Percentiles rank a stretch among this genome's conserved stretches.
Conservation (phyloP, 2,329 filamentous ascomycete species). For the Cladosporium oxysporum region DNA sequence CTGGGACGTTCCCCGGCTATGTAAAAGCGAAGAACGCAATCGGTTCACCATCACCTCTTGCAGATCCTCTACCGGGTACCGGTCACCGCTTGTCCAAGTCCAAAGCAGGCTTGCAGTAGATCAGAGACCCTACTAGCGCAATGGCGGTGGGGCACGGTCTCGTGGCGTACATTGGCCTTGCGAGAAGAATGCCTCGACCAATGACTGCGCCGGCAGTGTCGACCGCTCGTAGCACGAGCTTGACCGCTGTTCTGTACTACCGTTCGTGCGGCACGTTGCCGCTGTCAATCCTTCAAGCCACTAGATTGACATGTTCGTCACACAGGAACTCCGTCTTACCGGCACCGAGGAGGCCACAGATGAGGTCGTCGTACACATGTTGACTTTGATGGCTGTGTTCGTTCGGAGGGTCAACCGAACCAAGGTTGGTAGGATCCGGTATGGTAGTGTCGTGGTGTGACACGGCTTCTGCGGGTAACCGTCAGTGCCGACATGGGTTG, state of each 20-base stretch:
- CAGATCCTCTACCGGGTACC: constrained; percentile 16
- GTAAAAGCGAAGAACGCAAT: background rate
- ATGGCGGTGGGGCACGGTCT: constrained; percentile 1
- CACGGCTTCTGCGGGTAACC: constrained; percentile 5
- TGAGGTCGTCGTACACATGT: constrained; percentile 1
- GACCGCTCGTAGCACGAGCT: constrained; percentile 11
- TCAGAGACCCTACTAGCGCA: background rate
- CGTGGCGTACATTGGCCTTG: constrained; percentile 1
- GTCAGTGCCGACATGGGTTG: constrained; percentile 6
- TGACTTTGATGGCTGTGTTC: background rate
- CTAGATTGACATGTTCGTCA: constrained; percentile 19
- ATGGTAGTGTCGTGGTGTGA: background rate
- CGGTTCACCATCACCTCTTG: background rate
- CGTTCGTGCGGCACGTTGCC: constrained; percentile 19
- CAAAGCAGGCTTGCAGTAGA: constrained; percentile 1
- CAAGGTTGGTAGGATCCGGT: background rate
- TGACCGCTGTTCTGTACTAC: constrained; percentile 19
- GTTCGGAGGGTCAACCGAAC: constrained; percentile 16
- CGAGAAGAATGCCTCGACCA: constrained; percentile 4
- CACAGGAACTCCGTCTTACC: constrained; percentile 2
- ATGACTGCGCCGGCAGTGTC: background rate
- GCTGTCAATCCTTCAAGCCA: constrained; percentile 21
- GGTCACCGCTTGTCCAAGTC: constrained; percentile 13
- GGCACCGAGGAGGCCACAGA: constrained; percentile 5
- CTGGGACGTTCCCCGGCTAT: background rate